phyloP scores from a whole-genome alignment of 192 early-diverging fungal species.

The Glomus cerebriforme region DNA sequence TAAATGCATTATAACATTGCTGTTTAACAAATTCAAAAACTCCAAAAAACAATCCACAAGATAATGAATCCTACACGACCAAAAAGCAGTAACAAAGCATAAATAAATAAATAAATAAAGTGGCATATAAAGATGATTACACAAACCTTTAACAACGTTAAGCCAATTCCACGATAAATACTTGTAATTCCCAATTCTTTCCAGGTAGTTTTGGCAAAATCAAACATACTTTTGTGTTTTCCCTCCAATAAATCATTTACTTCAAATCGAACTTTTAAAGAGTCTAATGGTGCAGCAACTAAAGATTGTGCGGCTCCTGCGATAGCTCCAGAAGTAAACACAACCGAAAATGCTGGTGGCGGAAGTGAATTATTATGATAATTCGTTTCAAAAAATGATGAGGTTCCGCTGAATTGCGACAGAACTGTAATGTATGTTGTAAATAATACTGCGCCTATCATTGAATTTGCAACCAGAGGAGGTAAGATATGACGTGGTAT shows the following conservation, averaged over 20 bases:
- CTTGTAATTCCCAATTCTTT: slow-evolving; percentile 56
- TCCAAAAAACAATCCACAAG: slow-evolving; percentile 77
- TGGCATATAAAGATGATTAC: neutral
- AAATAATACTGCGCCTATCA: slow-evolving; percentile 74
- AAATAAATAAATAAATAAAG: neutral
- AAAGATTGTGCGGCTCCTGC: slow-evolving; percentile 76
- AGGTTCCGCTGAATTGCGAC: slow-evolving; percentile 52
- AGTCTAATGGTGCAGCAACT: slow-evolving; percentile 74
- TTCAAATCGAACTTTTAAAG: slow-evolving; percentile 73
- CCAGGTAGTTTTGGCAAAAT: slow-evolving; percentile 62
- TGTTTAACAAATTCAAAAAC: slow-evolving; percentile 77
- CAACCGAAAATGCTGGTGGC: slow-evolving; percentile 53
- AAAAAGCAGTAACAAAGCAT: too few species aligned
- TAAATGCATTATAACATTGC: slow-evolving; percentile 66
- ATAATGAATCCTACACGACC: slow-evolving; percentile 58
- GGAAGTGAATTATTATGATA: slow-evolving; percentile 41
- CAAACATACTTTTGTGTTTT: slow-evolving; percentile 67
- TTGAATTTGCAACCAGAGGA: slow-evolving; percentile 72
- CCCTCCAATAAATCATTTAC: slow-evolving; percentile 74
- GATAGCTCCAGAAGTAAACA: slow-evolving; percentile 59
- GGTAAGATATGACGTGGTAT: slow-evolving; percentile 71
- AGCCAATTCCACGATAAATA: slow-evolving; percentile 56
- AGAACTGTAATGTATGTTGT: slow-evolving; percentile 70
- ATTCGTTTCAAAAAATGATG: slow-evolving; percentile 45
- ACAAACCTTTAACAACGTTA: slow-evolving; percentile 53